These are phyloP conservation scores for Millerago galiae DNA, from an alignment of 805 yeast species.

Conservation along the genomic window DNA sequence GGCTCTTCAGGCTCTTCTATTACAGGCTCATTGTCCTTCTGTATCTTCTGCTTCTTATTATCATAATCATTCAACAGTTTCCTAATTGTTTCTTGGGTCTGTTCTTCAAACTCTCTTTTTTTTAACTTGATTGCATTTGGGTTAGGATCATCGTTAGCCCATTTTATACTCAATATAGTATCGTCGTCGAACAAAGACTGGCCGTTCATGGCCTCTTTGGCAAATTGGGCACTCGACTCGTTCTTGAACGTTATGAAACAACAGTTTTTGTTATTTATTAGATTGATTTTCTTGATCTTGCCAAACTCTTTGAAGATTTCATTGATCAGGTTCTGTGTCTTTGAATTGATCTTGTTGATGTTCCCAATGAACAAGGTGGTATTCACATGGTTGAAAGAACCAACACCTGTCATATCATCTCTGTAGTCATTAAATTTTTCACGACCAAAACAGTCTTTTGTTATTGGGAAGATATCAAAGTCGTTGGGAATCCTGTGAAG, in stretches of 20 bases:
- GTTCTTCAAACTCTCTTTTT: constrained; percentile 30
- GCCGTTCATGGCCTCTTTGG: constrained; percentile 88
- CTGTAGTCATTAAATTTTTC: constrained; percentile 75
- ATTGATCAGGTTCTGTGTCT: constrained; percentile 30
- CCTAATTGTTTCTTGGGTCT: constrained; percentile 36
- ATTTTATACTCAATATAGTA: constrained; percentile 64
- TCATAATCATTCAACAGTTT: constrained; percentile 32
- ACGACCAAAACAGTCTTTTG: constrained; percentile 88
- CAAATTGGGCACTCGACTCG: constrained; percentile 84
- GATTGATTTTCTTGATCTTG: constrained; percentile 57
- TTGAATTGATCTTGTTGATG: constrained; percentile 29
- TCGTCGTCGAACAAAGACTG: constrained; percentile 59
- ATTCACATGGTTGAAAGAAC: constrained; percentile 65
- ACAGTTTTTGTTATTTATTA: constrained; percentile 54
- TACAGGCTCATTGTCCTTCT: constrained; percentile 4
- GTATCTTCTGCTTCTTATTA: constrained; percentile 9
- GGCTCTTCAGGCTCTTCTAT: constrained; percentile 23
- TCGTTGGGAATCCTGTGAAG: constrained; percentile 70
- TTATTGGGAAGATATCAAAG: constrained; percentile 50
- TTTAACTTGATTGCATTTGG: constrained; percentile 46
- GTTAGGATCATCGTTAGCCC: constrained; percentile 91
- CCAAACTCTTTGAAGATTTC: constrained; percentile 72
- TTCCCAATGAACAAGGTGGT: constrained; percentile 73
- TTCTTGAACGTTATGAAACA: constrained; percentile 70
- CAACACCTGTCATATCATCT: constrained; percentile 95